These are phyloP conservation scores for Jackrogersella minutella DNA, from an alignment of 495 filamentous ascomycete species.

Conservation along the genomic window DNA sequence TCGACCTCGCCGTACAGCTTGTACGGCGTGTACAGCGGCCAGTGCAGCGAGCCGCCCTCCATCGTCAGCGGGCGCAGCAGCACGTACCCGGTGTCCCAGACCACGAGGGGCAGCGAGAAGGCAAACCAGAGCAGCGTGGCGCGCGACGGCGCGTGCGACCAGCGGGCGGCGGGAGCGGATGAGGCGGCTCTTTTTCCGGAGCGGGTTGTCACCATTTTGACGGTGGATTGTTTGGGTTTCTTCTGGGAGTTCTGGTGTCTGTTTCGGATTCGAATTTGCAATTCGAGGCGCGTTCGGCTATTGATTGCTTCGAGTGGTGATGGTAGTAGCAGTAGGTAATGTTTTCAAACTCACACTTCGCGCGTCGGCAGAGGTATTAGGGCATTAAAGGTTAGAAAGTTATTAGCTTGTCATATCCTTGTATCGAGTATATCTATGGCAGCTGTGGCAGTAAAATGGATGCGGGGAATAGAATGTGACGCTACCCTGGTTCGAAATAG, in stretches of 20 bases:
- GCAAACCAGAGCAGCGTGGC: constrained; percentile 76
- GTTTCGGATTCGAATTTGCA: no score
- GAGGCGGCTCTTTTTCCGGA: constrained; percentile 39
- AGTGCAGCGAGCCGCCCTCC: constrained; percentile 78
- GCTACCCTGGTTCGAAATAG: neutral
- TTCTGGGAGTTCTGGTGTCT: neutral
- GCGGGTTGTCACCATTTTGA: constrained; percentile 43
- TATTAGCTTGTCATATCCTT: neutral
- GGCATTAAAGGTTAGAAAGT: neutral
- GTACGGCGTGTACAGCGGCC: constrained; percentile 80
- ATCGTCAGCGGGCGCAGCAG: constrained; percentile 84
- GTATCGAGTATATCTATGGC: neutral
- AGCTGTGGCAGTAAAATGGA: neutral
- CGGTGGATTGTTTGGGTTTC: neutral
- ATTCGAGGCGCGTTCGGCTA: neutral
- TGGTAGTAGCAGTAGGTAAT: neutral
- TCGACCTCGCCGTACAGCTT: constrained; percentile 83
- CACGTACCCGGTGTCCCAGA: constrained; percentile 85
- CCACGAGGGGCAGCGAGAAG: constrained; percentile 80
- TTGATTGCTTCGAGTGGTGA: neutral
- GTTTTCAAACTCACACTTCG: neutral
- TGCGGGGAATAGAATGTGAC: constrained; percentile 13
- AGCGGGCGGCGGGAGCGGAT: constrained; percentile 34
- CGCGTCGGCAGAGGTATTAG: neutral
- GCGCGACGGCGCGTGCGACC: constrained; percentile 73